phyloP scores from a whole-genome alignment of 2,329 filamentous ascomycete genomes.

The Aquanectria penicillioides region DNA sequence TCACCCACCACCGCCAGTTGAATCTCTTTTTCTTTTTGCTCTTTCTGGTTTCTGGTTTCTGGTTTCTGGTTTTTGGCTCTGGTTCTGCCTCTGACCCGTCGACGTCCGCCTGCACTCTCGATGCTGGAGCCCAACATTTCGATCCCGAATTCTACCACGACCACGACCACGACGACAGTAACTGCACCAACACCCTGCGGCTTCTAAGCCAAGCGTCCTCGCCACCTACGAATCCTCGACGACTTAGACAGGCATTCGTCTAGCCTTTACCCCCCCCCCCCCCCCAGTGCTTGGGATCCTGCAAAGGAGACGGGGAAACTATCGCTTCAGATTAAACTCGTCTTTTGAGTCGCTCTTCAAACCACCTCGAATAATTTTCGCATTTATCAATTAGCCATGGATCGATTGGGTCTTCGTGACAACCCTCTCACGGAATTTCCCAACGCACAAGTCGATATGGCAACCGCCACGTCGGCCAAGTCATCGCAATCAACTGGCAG shows the following conservation, averaged over 20 bases:
- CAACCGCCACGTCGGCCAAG: neutral
- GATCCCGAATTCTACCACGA: slow-evolving; percentile 1
- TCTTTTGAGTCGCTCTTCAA: neutral
- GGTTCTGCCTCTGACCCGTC: neutral
- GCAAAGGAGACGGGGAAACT: neutral
- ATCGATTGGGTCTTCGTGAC: neutral
- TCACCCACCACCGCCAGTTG: slow-evolving; percentile 5
- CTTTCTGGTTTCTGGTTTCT: neutral
- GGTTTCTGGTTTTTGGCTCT: neutral
- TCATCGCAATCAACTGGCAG: too few species aligned
- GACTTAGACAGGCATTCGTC: too few species aligned
- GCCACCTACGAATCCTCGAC: too few species aligned
- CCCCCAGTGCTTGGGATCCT: neutral
- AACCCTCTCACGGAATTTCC: too few species aligned
- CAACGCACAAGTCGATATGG: too few species aligned
- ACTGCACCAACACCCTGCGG: too few species aligned
- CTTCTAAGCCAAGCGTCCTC: too few species aligned
- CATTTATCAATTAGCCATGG: neutral
- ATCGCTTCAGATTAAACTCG: neutral
- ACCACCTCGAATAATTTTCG: neutral
- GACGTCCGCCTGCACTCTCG: slow-evolving; percentile 14
- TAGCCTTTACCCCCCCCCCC: too few species aligned
- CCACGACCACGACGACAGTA: neutral
- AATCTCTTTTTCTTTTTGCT: neutral
- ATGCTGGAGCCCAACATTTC: slow-evolving; percentile 2